Evolutionary conservation across 1,284 basidiomycete genomes (phyloP).

Genomic region (Cryptococcus sp.): DNA sequence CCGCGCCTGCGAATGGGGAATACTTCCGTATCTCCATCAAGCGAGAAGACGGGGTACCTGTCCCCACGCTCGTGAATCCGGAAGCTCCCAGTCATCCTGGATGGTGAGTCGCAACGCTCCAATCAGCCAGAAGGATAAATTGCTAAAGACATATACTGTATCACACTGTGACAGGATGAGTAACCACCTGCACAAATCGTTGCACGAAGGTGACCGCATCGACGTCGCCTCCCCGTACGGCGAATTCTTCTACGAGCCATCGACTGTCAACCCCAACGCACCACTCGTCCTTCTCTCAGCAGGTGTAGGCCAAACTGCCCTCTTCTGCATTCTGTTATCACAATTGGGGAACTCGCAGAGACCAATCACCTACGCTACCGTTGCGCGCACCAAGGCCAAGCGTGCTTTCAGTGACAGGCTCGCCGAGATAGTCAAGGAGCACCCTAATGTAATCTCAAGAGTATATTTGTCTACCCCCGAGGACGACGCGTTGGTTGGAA

Average conservation of each 20-base stretch:
- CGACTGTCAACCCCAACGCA: slow-evolving; percentile 18
- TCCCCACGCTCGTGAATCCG: slow-evolving; percentile 10
- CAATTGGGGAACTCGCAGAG: slow-evolving; percentile 9
- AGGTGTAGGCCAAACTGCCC: slow-evolving; percentile 43
- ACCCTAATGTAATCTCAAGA: slow-evolving; percentile 23
- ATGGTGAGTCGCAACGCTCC: slow-evolving; percentile 10
- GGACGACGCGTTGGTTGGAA: slow-evolving; percentile 4
- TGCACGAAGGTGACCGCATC: slow-evolving; percentile 32
- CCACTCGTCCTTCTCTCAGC: slow-evolving; percentile 42
- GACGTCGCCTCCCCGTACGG: slow-evolving; percentile 37
- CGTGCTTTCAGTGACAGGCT: slow-evolving; percentile 23
- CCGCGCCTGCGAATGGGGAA: slow-evolving; percentile 29
- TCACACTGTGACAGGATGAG: slow-evolving; percentile 7
- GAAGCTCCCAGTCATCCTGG: slow-evolving; percentile 19
- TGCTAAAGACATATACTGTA: background rate
- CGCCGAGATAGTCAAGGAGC: slow-evolving; percentile 14
- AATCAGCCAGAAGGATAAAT: background rate
- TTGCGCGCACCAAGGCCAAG: slow-evolving; percentile 11
- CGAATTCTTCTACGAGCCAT: slow-evolving; percentile 33
- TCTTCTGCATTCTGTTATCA: slow-evolving; percentile 43
- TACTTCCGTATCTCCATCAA: slow-evolving; percentile 42
- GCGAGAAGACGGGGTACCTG: slow-evolving; percentile 24
- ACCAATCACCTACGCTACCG: slow-evolving; percentile 21
- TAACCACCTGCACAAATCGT: slow-evolving; percentile 29
- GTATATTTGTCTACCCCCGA: slow-evolving; percentile 27